Base-by-base conservation (phyloP, 2,329 filamentous ascomycete genomes). In the Alternaria longipes region DNA sequence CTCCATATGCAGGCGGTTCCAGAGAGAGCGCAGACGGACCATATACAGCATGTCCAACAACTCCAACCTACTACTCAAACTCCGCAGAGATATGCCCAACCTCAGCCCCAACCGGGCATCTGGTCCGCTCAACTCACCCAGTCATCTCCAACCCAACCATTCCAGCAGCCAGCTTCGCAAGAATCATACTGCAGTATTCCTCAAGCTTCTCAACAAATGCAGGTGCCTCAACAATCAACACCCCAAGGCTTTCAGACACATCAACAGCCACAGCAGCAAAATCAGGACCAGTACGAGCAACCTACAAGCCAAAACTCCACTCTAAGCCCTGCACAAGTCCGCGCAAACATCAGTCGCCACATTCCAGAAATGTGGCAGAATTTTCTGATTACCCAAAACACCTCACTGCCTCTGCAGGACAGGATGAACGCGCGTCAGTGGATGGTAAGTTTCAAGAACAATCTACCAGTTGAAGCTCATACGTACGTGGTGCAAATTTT, bases 351-450 rank as follows among this genome's bases (percentile, higher is more conserved):
- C n/a, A 49, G 60, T 14, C 26, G 28, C 11, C n/a, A 56, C 22
- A 3, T 60, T 4, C 42, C 57, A 11, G 20, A 40, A 24, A 28
- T 60, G 5, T 60, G 56, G 56, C 22, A 45, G 8, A 56, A 24
- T 34, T 36, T 60, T 3, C 41, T 26, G 22, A 8, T 58, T 26
- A 20, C 18, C 20, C 5, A 16, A 18, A 26, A 41, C 24, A 34
- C 8, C 1, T 6, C 45, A 14, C 22, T 45, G 12, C 22, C 30
- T 20, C 12, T 45, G 22, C 38, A 42, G 20, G n/a, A 47, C 20
- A 45, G n/a, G 47, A 12, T 53, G 16, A 42, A 24, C 5, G 47
- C 58, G 8, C 12, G 41, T 3, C 16, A 16, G 30, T 60, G 58
- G 58, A 44, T 60, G 20, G 12, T 14, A 12, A 20, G n/a, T 1